phyloP scores from a whole-genome alignment of 148 eudicot genomes.

The Silene latifolia region DNA sequence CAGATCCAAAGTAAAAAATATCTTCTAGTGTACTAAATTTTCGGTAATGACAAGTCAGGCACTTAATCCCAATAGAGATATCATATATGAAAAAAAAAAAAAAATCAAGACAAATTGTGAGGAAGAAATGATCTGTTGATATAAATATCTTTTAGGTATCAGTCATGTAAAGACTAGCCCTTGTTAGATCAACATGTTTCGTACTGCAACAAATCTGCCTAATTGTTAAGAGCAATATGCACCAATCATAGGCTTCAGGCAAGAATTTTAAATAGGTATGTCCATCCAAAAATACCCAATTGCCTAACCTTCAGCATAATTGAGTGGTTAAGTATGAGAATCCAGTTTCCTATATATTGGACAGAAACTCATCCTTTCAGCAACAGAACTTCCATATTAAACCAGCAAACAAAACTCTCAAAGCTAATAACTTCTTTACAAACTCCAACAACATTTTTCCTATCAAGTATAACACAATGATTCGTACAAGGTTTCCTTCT shows the following conservation, averaged over 20 bases:
- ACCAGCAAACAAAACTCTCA: too few species aligned
- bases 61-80: not conserved
- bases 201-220: conserved; percentile 5
- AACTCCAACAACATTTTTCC: too few species aligned
- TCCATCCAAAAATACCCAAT: not conserved
- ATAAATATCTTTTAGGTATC: not conserved
- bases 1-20: too few species aligned
- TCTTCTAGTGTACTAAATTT: not conserved
- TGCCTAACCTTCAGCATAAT: conserved; percentile 11
- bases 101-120: not conserved
- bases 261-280: conserved; percentile 17
- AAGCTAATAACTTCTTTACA: too few species aligned
- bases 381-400: too few species aligned
- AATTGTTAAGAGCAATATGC: not conserved
- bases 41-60: not conserved
- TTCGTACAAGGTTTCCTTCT: too few species aligned
- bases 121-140: not conserved
- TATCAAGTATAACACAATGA: too few species aligned
- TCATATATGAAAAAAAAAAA: not conserved
- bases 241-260: conserved; percentile 3
- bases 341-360: not conserved
- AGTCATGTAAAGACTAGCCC: not conserved
- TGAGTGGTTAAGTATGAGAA: not conserved
- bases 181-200: not conserved
- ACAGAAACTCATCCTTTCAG: too few species aligned